Base-by-base conservation (phyloP, 768 basidiomycete species). In the Tulasnella sp. region DNA sequence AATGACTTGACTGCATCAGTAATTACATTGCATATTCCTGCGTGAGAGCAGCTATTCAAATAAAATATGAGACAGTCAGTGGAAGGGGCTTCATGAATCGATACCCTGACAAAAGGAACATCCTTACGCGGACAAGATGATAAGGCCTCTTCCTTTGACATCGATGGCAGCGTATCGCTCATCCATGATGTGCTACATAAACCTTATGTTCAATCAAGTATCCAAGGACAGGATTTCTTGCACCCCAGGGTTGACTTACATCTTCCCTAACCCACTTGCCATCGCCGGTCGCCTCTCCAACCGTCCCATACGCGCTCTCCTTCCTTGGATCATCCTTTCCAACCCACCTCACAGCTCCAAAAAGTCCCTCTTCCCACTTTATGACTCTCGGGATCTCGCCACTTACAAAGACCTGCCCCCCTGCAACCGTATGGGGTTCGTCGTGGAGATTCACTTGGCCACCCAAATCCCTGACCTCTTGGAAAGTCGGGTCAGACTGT, bases 1-100 rank as follows among this genome's bases (percentile, higher is more conserved):
- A 95, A 91, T 42, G 84, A 89, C 31, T 84, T 83, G 9, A 92
- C 85, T 0, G 92, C 94, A 82, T 94, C 91, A 81, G 88, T 91
- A 76, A 93, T 86, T 38, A 96, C 94, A 81, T 96, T 96, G 62
- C 93, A 91, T 77, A 95, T 94, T 0, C 94, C 94, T 3, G 94
- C 94, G 85, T 95, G 94, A 8, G 91, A 91, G 81, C 91, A 91
- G 39, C 89, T 24, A 24, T 24, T 58, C 1, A 31, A n/a, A 58
- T 2, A 31, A 62, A n/a, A 38, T 2, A 74, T 16, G 36, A 62
- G 24, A 9, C n/a, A 81, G 16, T 74, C 40, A 52, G n/a, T 18
- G 12, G 36, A 46, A 58, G 74, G 31, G n/a, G 31, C 24, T n/a
- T 7, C 31, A 27, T n/a, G 56, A 31, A 58, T 58, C 31, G 24